phyloP scores from a whole-genome alignment of 129 eudicot genomes.

The Saussurea involucrata region DNA sequence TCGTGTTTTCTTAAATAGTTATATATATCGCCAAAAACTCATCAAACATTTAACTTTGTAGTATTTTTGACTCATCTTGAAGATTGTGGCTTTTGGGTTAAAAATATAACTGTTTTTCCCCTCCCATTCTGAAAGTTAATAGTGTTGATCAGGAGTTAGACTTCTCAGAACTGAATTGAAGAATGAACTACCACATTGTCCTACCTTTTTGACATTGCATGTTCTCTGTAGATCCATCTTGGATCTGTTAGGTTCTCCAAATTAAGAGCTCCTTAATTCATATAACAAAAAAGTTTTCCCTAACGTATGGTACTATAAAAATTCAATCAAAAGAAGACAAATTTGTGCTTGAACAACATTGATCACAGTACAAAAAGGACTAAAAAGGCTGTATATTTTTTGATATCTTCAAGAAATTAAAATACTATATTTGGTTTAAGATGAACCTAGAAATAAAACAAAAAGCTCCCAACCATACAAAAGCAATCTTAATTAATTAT shows the following conservation, averaged over 20 bases:
- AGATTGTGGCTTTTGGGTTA: not conserved
- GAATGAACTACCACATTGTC: slow-evolving; percentile 26
- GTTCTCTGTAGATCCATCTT: slow-evolving; percentile 13
- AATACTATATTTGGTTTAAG: not conserved
- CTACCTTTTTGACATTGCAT: slow-evolving; percentile 13
- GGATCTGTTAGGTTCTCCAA: slow-evolving; percentile 23
- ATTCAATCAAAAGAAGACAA: slow-evolving; percentile 12
- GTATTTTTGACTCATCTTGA: not conserved
- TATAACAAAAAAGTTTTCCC: slow-evolving; percentile 15
- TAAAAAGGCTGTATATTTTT: not conserved
- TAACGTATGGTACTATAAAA: slow-evolving; percentile 1
- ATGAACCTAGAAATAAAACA: slow-evolving; percentile 1
- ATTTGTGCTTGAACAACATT: slow-evolving; percentile 8
- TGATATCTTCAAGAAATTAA: not conserved
- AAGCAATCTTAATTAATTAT: not conserved
- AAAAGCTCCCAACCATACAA: slow-evolving; percentile 13
- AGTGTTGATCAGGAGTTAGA: slow-evolving; percentile 1
- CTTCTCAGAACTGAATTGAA: slow-evolving; percentile 14
- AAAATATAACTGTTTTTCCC: not conserved
- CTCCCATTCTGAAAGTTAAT: not conserved
- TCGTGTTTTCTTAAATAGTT: too few relatives aligned
- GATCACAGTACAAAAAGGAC: slow-evolving; percentile 5
- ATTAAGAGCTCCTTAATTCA: slow-evolving; percentile 22
- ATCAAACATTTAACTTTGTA: not conserved
- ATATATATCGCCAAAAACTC: not conserved